Base-by-base conservation (phyloP, 306 rosid species). In the Prunus dulcis region DNA sequence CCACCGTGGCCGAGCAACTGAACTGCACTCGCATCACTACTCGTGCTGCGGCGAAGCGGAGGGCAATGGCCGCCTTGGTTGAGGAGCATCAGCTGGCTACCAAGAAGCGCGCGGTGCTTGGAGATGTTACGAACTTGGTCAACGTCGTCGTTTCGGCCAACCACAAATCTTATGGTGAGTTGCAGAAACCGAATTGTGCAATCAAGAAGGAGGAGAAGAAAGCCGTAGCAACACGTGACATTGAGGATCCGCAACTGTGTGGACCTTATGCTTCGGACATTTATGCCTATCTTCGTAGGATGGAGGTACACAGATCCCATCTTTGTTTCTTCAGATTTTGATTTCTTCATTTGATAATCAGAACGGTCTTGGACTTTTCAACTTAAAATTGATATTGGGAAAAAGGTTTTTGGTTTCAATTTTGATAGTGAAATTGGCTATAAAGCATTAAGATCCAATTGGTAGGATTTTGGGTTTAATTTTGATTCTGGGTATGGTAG, bases 61-160 rank as follows among this genome's bases (percentile, higher is more conserved):
- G 88, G 4, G 89, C 97, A 2, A 81, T 87, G n/a, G 82, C 89
- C 56, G 84, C 89, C 67, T 20, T 78, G 10, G 49, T 53, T 12
- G 88, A 83, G 27, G 90, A 86, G 27, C 81, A 64, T 1, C 86
- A 65, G 0, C 8, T 72, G 43, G 28, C 81, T 1, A 46, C 38
- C 5, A 95, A 89, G 83, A 90, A 77, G 84, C 91, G 98, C n/a
- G 90, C 84, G 19, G 96, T 82, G 30, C 79, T 95, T 22, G 91
- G 96, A 7, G 96, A 95, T 55, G 77, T 95, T 19, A 74, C 91
- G 0, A 87, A 89, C 22, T 19, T 81, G 34, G 43, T 84, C 12
- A 82, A 76, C 73, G 74, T 61, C 47, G 20, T 27, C 25, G 77
- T 46, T 9, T 27, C 81, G 1, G 76, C 3, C 55, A 76, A 74